A percentile compares a stretch with the other conserved stretches of the same genome.
phyloP scores from a whole-genome alignment of 2,329 filamentous ascomycete species.

The Botrytis pseudocinerea region DNA sequence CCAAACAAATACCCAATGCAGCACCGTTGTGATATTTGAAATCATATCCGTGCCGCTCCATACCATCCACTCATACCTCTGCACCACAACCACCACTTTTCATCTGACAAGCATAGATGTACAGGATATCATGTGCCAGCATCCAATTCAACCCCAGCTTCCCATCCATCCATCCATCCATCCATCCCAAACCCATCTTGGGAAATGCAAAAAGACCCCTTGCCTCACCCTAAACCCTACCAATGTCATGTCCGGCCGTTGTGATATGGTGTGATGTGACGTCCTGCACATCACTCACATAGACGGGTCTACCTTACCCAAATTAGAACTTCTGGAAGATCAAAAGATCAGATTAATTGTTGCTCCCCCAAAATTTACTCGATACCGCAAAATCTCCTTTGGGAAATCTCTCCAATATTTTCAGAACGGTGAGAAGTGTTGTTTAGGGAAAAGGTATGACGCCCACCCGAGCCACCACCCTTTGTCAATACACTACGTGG shows the following conservation, averaged over 20 bases:
- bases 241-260: constrained; percentile 15
- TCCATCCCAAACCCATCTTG: not conserved
- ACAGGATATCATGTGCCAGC: not conserved
- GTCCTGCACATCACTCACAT: constrained; percentile 5
- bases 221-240: constrained; percentile 7
- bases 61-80: not conserved
- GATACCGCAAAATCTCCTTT: not conserved
- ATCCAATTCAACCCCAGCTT: not conserved
- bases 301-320: not conserved
- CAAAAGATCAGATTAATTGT: not conserved
- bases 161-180: not conserved
- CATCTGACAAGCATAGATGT: constrained; percentile 1
- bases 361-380: not conserved
- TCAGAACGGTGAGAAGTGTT: not conserved
- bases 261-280: not conserved
- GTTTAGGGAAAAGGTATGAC: not conserved
- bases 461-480: not conserved
- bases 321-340: not conserved
- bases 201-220: not conserved
- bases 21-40: not conserved
- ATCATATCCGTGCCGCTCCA: constrained; percentile 11
- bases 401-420: not conserved
- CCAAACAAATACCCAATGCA: not conserved
- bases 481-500: not conserved
- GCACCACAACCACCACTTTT: not conserved